phyloP scores from a whole-genome alignment of 78 protist genomes.

The Andalucia godoyi region DNA sequence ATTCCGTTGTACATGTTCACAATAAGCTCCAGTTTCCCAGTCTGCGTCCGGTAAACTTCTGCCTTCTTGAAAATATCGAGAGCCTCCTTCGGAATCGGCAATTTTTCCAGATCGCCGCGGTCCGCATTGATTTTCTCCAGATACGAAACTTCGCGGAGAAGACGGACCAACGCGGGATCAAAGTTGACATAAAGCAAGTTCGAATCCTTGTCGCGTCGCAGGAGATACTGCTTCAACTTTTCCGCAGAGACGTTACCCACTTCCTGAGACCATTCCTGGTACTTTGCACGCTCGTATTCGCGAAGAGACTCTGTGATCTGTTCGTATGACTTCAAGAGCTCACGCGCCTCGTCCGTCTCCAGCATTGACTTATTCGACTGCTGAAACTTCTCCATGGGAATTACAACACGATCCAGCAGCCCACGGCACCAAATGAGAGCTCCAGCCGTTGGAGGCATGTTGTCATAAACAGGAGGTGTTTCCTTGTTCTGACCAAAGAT shows the following conservation, averaged over 20 bases:
- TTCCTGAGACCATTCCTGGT: conserved; percentile 4
- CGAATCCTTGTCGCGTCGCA: background rate
- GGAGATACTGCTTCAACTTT: conserved; percentile 18
- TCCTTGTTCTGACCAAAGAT: background rate
- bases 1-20: conserved; percentile 42
- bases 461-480: conserved; percentile 29
- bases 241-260: conserved; percentile 1
- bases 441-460: conserved; percentile 33
- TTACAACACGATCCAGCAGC: conserved; percentile 9
- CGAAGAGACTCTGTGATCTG: background rate
- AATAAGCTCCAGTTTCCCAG: conserved; percentile 34
- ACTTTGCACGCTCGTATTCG: background rate
- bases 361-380: background rate
- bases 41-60: conserved; percentile 29
- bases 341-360: background rate
- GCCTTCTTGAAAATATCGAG: background rate
- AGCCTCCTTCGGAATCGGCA: conserved; percentile 3
- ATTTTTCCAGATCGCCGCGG: background rate
- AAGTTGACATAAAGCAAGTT: conserved; percentile 51
- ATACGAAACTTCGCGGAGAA: conserved; percentile 60
- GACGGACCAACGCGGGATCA: conserved; percentile 44
- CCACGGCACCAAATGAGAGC: conserved; percentile 7
- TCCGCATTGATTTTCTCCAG: background rate
- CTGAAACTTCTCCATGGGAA: conserved; percentile 9
- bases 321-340: background rate